Percentiles rank a stretch among this genome's conserved stretches.
phyloP scores from a whole-genome alignment of 164 flowering plant species.

The Sedum album region DNA sequence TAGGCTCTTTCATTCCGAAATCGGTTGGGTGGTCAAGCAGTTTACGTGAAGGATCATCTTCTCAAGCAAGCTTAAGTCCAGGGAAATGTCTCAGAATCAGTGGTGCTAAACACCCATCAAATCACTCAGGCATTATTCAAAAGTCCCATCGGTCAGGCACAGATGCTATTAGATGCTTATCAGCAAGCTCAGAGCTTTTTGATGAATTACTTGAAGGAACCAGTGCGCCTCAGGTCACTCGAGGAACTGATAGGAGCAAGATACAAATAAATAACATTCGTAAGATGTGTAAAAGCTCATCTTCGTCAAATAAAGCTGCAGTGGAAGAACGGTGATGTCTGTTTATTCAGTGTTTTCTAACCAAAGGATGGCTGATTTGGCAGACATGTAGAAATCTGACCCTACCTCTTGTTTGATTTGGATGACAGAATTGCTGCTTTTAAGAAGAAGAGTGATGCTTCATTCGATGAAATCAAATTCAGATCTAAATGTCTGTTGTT shows the following conservation, averaged over 20 bases:
- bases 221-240: neutral
- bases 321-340: conserved; percentile 29
- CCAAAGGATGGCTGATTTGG: neutral
- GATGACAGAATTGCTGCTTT: conserved; percentile 34
- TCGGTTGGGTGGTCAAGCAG: neutral
- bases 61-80: neutral
- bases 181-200: neutral
- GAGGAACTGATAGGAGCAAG: neutral
- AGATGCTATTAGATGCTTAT: neutral
- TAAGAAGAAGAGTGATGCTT: conserved; percentile 27
- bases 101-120: neutral
- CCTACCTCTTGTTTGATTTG: neutral
- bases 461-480: conserved; percentile 37
- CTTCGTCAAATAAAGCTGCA: conserved; percentile 20
- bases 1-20: neutral
- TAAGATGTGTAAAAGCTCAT: conserved; percentile 4
- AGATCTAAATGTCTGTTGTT: conserved; percentile 18
- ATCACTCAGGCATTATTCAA: neutral
- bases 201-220: neutral
- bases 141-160: neutral
- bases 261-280: neutral
- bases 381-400: neutral
- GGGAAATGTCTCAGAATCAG: neutral
- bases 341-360: neutral
- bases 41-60: neutral